Conservation (phyloP, 257 asterid genomes). For the Striga asiatica region DNA sequence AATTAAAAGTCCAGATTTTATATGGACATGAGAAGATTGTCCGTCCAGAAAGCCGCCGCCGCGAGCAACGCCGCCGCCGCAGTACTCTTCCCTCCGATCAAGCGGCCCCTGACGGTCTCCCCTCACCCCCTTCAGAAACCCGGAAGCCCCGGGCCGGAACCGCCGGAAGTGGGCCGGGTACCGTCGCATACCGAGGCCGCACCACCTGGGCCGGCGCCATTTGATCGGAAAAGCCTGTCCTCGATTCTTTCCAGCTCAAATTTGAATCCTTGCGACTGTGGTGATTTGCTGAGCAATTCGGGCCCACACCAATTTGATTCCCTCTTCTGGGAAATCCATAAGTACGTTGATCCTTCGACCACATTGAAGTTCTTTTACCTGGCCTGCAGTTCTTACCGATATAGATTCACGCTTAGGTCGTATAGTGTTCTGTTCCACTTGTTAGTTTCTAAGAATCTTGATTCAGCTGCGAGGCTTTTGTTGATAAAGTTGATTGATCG, state of each 20-base stretch:
- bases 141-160: slow-evolving; percentile 9
- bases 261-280: slow-evolving; percentile 30
- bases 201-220: slow-evolving; percentile 21
- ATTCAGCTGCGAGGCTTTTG: slow-evolving; percentile 60
- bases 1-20: not conserved
- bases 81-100: slow-evolving; percentile 30
- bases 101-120: slow-evolving; percentile 37
- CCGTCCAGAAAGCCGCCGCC: slow-evolving; percentile 20
- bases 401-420: slow-evolving; percentile 52
- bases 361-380: slow-evolving; percentile 57
- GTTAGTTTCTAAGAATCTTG: slow-evolving; percentile 43
- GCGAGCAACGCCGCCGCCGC: slow-evolving; percentile 25
- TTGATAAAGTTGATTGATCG: slow-evolving; percentile 62
- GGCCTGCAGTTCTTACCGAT: slow-evolving; percentile 37
- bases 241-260: slow-evolving; percentile 42
- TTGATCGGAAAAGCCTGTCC: slow-evolving; percentile 28
- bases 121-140: slow-evolving; percentile 19
- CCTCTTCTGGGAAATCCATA: slow-evolving; percentile 44
- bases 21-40: slow-evolving; percentile 46
- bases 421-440: slow-evolving; percentile 51
- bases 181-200: slow-evolving; percentile 9
- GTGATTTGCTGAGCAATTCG: slow-evolving; percentile 33
- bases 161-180: slow-evolving; percentile 6
- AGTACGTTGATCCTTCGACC: slow-evolving; percentile 42
- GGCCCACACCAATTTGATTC: slow-evolving; percentile 50